phyloP scores from a whole-genome alignment of 2,329 filamentous ascomycete genomes.

The Xylariaceae sp. region DNA sequence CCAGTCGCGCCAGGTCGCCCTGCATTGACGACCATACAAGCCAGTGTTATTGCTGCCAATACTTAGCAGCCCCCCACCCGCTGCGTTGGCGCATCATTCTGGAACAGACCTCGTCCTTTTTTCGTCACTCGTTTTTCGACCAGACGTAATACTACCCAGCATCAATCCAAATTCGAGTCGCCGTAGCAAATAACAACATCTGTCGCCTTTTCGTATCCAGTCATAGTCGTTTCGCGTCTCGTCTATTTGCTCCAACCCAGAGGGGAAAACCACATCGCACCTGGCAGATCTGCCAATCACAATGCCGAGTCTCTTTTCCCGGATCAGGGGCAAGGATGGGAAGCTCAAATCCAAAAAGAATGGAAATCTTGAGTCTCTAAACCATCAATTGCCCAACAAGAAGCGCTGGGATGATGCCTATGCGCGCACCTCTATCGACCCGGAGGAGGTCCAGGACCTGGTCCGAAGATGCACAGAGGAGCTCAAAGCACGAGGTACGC shows the following conservation, averaged over 20 bases:
- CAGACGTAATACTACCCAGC: slow-evolving; percentile 14
- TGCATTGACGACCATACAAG: slow-evolving; percentile 25
- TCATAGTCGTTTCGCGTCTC: too few relatives aligned
- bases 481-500: slow-evolving; percentile 85
- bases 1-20: slow-evolving; percentile 20
- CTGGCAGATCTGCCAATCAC: slow-evolving; percentile 24
- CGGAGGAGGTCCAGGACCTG: slow-evolving; percentile 88
- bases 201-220: slow-evolving; percentile 11
- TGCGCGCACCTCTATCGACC: slow-evolving; percentile 75
- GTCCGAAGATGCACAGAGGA: slow-evolving; percentile 82
- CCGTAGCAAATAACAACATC: not conserved
- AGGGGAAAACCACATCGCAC: too few relatives aligned
- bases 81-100: slow-evolving; percentile 22
- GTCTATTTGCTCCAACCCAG: too few relatives aligned
- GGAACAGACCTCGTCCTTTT: slow-evolving; percentile 17
- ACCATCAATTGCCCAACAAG: slow-evolving; percentile 59
- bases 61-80: slow-evolving; percentile 24
- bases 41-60: slow-evolving; percentile 28
- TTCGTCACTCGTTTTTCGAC: slow-evolving; percentile 22
- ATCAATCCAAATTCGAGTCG: not conserved
- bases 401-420: slow-evolving; percentile 87
- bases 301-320: slow-evolving; percentile 60
- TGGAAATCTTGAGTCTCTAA: slow-evolving; percentile 47
- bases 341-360: slow-evolving; percentile 65
- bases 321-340: slow-evolving; percentile 73